Conservation (phyloP, 2,329 filamentous ascomycete species). For the Endothia cerciana region DNA sequence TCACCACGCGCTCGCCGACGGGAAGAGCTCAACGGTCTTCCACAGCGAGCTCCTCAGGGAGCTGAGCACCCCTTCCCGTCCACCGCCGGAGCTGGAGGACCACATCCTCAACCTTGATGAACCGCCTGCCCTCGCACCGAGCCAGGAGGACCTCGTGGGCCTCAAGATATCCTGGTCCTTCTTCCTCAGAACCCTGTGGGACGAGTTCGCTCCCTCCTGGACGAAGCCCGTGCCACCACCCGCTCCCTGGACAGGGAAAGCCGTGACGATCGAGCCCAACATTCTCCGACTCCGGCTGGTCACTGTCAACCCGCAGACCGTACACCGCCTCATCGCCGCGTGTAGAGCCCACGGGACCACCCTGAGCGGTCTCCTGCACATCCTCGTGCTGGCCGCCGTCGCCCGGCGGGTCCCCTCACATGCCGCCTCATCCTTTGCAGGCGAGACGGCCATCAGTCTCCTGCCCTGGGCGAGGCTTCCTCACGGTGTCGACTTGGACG, state of each 20-base stretch:
- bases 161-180: constrained; percentile 46
- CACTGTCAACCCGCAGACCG: constrained; percentile 37
- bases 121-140: constrained; percentile 39
- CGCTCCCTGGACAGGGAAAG: constrained; percentile 45
- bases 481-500: constrained; percentile 34
- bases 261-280: constrained; percentile 43
- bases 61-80: constrained; percentile 38
- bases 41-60: constrained; percentile 51
- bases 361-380: constrained; percentile 54
- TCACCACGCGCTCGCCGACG: constrained; percentile 59
- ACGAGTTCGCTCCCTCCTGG: constrained; percentile 44
- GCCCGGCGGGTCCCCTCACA: constrained; percentile 41
- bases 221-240: constrained; percentile 36
- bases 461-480: constrained; percentile 41
- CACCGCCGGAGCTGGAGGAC: constrained; percentile 29
- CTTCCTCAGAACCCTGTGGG: constrained; percentile 46
- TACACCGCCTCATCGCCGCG: constrained; percentile 41
- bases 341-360: constrained; percentile 49
- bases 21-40: constrained; percentile 52
- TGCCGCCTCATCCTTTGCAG: constrained; percentile 41
- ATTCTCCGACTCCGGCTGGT: constrained; percentile 44
- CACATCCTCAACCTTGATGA: constrained; percentile 39
- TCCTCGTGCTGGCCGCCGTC: constrained; percentile 48
- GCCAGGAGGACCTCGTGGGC: constrained; percentile 47
- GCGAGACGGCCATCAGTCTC: constrained; percentile 50